phyloP scores from a whole-genome alignment of 2,329 filamentous ascomycete genomes.

The Akanthomyces dipterigenus region DNA sequence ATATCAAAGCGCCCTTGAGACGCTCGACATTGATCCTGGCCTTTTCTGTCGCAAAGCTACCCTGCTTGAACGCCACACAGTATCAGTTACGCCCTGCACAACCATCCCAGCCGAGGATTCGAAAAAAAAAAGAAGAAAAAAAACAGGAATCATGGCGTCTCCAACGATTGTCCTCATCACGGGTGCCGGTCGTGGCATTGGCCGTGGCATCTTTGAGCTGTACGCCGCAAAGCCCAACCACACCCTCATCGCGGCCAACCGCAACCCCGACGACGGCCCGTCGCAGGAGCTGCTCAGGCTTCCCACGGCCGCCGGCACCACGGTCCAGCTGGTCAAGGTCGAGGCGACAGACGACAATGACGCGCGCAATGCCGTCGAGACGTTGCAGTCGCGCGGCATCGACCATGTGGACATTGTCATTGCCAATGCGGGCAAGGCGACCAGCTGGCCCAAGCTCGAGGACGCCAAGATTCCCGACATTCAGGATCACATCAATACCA shows the following conservation, averaged over 20 bases:
- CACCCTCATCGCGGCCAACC: slow-evolving; percentile 34
- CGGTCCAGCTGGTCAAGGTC: slow-evolving; percentile 35
- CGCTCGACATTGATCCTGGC: not conserved
- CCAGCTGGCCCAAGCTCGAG: slow-evolving; percentile 23
- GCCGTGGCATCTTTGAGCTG: slow-evolving; percentile 25
- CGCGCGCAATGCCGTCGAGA: slow-evolving; percentile 25
- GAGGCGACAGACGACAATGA: slow-evolving; percentile 30
- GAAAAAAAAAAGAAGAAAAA: no score
- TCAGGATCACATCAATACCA: slow-evolving; percentile 32
- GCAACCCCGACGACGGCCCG: slow-evolving; percentile 22
- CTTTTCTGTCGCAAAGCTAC: not conserved
- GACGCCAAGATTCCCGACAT: slow-evolving; percentile 29
- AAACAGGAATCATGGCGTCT: not conserved
- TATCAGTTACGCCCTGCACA: not conserved
- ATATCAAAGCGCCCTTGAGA: not conserved
- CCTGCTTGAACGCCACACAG: not conserved
- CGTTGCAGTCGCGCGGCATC: slow-evolving; percentile 29
- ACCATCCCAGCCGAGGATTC: not conserved
- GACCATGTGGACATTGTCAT: slow-evolving; percentile 42
- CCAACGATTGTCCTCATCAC: slow-evolving; percentile 25
- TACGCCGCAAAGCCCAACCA: slow-evolving; percentile 50
- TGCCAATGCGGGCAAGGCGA: slow-evolving; percentile 42
- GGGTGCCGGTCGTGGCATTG: slow-evolving; percentile 33
- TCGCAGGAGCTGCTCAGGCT: slow-evolving; percentile 28
- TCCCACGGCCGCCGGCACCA: slow-evolving; percentile 27